Evolutionary conservation across 176 grass and related monocot genomes (phyloP).

Genomic region (Oryza nivara): DNA sequence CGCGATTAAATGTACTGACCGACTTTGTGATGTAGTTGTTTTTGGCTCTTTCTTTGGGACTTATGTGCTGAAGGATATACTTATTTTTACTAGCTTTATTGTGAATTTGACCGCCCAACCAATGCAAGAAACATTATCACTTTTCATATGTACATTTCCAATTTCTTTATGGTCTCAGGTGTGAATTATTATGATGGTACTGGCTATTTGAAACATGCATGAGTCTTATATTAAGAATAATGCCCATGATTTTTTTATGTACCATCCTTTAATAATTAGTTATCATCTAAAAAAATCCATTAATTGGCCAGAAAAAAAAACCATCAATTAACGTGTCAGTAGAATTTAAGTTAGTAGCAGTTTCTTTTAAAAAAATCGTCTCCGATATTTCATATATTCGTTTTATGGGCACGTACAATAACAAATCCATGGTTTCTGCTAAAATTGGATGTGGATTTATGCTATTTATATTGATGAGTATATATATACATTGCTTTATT

Average conservation of each 20-base stretch:
- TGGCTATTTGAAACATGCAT: conserved; percentile 4
- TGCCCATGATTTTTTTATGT: neutral
- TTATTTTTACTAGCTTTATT: conserved; percentile 26
- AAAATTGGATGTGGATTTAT: neutral
- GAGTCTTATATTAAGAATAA: neutral
- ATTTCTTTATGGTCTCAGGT: neutral
- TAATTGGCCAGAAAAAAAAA: neutral
- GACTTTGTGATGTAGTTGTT: conserved; percentile 27
- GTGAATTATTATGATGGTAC: conserved; percentile 10
- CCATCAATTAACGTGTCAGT: too few relatives aligned
- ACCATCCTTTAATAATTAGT: neutral
- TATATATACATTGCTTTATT: neutral
- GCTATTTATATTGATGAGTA: neutral
- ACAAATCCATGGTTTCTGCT: neutral
- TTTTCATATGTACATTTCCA: neutral
- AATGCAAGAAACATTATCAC: conserved; percentile 40
- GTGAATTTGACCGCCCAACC: conserved; percentile 45
- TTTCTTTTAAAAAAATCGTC: neutral
- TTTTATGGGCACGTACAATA: neutral
- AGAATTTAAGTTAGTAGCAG: neutral
- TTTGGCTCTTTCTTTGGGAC: conserved; percentile 33
- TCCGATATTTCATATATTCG: neutral
- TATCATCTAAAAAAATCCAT: neutral
- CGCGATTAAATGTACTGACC: conserved; percentile 18
- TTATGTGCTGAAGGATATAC: conserved; percentile 30